Evolutionary conservation across 305 asterid species (phyloP).

Genomic region (Fraxinus latifolia): DNA sequence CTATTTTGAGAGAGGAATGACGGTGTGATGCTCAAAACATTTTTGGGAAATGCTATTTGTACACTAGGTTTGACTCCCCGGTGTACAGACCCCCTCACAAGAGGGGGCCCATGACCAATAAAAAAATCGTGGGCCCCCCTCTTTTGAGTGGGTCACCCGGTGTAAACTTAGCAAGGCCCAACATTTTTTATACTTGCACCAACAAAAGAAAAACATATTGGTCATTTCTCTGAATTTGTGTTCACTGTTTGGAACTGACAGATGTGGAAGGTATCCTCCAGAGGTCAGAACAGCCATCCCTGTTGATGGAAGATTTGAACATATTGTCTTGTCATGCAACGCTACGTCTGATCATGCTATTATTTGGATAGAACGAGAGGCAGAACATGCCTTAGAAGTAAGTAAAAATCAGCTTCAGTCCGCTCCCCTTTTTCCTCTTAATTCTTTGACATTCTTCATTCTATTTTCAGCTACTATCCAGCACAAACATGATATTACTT

Average conservation of each 20-base stretch:
- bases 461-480: background rate
- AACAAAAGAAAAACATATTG: background rate
- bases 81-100: too few species aligned
- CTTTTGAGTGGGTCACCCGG: too few species aligned
- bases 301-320: conserved; percentile 94
- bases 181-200: background rate
- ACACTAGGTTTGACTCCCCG: too few species aligned
- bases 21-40: background rate
- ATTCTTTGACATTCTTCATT: background rate
- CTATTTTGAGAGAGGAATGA: background rate
- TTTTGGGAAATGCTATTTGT: too few species aligned
- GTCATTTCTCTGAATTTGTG: conserved; percentile 3
- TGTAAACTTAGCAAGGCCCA: too few species aligned
- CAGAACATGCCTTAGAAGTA: conserved; percentile 72
- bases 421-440: background rate
- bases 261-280: conserved; percentile 98
- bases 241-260: conserved; percentile 27
- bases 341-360: conserved; percentile 93
- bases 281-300: conserved; percentile 94
- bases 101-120: too few species aligned
- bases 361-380: conserved; percentile 86
- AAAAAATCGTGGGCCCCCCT: too few species aligned
- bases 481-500: background rate
- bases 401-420: conserved; percentile 26
- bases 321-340: conserved; percentile 83